These are phyloP conservation scores for Monascus purpureus DNA, from an alignment of 495 filamentous ascomycete genomes.

Conservation along the genomic window DNA sequence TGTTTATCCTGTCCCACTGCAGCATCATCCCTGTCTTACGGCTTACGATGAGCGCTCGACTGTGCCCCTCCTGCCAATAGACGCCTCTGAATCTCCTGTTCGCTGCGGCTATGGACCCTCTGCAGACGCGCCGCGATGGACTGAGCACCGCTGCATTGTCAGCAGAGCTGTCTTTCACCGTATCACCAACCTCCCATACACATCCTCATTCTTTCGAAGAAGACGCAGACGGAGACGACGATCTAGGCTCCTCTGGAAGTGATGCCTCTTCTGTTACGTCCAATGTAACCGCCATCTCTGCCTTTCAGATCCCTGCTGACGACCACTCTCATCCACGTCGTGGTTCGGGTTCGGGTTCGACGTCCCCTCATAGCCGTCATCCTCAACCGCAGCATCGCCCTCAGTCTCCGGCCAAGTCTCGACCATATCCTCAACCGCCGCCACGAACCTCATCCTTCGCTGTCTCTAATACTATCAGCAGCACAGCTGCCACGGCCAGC, in stretches of 20 bases:
- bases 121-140: too few species aligned
- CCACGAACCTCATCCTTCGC: slow-evolving; percentile 19
- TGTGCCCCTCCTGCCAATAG: too few species aligned
- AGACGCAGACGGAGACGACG: slow-evolving; percentile 25
- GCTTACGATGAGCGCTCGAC: too few species aligned
- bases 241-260: slow-evolving; percentile 36
- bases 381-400: slow-evolving; percentile 9
- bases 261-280: slow-evolving; percentile 35
- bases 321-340: background rate
- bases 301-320: background rate
- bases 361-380: slow-evolving; percentile 13
- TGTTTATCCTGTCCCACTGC: too few species aligned
- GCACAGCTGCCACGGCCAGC: slow-evolving; percentile 14
- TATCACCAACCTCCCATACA: slow-evolving; percentile 9
- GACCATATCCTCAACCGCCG: slow-evolving; percentile 20
- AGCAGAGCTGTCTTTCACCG: too few species aligned
- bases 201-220: slow-evolving; percentile 11
- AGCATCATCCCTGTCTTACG: too few species aligned
- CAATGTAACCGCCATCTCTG: slow-evolving; percentile 29
- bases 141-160: too few species aligned
- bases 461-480: slow-evolving; percentile 12
- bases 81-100: too few species aligned
- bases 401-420: slow-evolving; percentile 16
- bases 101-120: too few species aligned
- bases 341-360: slow-evolving; percentile 1